A percentile compares a stretch with the other conserved stretches of the same genome.
phyloP scores from a whole-genome alignment of 2,329 filamentous ascomycete genomes.

The Rutstroemia sp. region DNA sequence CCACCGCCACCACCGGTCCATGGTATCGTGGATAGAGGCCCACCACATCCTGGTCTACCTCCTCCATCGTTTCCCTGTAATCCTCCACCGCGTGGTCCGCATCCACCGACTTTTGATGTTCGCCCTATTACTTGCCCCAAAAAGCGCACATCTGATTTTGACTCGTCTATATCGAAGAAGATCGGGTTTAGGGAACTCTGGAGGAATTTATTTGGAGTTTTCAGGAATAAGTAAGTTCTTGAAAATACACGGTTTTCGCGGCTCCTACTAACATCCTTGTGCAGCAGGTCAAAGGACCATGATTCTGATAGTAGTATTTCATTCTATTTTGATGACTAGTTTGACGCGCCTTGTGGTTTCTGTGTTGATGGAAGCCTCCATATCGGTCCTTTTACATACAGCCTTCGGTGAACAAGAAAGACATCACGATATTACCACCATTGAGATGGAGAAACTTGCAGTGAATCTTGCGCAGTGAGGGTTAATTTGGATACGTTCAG shows the following conservation, averaged over 20 bases:
- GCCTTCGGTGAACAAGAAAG: no score
- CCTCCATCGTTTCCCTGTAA: not conserved
- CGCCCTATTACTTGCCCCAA: not conserved
- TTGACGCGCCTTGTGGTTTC: no score
- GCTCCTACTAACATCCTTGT: not conserved
- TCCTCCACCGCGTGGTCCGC: not conserved
- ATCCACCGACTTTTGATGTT: not conserved
- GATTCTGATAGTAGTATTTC: not conserved
- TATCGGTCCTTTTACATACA: no score
- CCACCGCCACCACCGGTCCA: slow-evolving; percentile 27
- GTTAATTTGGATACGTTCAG: no score
- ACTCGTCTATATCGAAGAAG: not conserved
- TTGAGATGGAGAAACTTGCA: no score
- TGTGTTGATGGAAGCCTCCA: no score
- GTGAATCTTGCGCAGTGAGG: no score
- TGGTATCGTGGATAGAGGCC: not conserved
- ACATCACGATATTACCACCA: no score
- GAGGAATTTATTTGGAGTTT: not conserved
- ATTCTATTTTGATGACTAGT: no score
- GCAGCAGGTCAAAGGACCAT: not conserved
- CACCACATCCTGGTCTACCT: not conserved
- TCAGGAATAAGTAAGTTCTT: not conserved
- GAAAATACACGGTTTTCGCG: not conserved
- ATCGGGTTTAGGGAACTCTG: not conserved
- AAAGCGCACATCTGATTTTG: not conserved